Base-by-base conservation (phyloP, 108 stramenopile genomes). In the Fragilaria radians region DNA sequence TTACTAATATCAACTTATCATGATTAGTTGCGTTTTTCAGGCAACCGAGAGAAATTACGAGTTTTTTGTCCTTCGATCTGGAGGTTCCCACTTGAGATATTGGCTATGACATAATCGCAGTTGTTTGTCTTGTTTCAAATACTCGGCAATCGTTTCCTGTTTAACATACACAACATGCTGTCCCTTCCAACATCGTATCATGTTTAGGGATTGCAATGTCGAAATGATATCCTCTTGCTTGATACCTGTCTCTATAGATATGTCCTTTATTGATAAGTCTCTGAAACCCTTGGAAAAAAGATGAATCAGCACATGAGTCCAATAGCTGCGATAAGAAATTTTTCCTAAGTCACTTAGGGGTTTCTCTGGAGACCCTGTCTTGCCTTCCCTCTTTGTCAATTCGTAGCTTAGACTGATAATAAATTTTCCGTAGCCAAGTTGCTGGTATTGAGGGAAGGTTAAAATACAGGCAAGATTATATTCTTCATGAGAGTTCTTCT, bases 401-500 rank as follows among this genome's bases (percentile, higher is more conserved):
- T 92, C 98, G 72, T 98, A 99, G 18, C 88, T 91, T 36, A 98
- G 63, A 32, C 82, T 83, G 53, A 99, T 98, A 56, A 99, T 95
- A 70, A 99, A 94, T 74, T 97, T 99, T 52, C 97, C 98, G 66
- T 96, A 97, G 22, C 98, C 98, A 54, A 88, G 86, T 61, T 97
- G 81, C 71, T 98, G 98, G 68, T 85, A 97, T 72, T 96, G 97
- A 3, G 98, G 98, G 76, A 99, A 97, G 1, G 96, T 97, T 7
- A 99, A 65, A 47, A 99, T 99, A 64, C 98, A 99, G 22, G 98
- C 97, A 63, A 99, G 57, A 67, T 99, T 99, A 78, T 98, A 96
- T n/a, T 91, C 92, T 67, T 96, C 95, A 19, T 79, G 74, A 5
- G 89, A 60, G 28, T 53, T 31, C 32, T 71, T 86, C 79, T 59